Base-by-base conservation (phyloP, 805 yeast species). In the Yarrowia phangngaensis region DNA sequence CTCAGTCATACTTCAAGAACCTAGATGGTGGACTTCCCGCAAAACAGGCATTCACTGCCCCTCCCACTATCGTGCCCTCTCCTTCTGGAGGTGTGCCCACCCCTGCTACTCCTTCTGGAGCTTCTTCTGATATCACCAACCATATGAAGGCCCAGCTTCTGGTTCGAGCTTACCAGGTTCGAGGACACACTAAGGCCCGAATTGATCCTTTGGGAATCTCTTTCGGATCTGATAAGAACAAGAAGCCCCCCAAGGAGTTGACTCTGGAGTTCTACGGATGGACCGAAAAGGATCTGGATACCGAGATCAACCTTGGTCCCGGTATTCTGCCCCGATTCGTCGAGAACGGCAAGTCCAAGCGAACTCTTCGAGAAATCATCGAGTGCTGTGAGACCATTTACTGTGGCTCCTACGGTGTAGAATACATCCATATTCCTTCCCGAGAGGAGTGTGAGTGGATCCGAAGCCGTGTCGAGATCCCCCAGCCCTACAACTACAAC, bases 361-460 rank as follows among this genome's bases (percentile, higher is more conserved):
- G 87, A 78, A 77, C 83, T 47, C 73, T 92, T 59, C 78, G 77
- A 58, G 96, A 90, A 61, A 76, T 92, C 58, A 75, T 92, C 56
- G 75, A 70, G 45, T 70, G 78, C 54, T 82, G 95, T 68, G 95
- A 92, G 70, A 72, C 73, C 58, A 76, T 85, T 59, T 92, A 92
- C 74, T 88, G 96, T 71, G 75, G 84, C 30, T 70, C 84, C 29
- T 87, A 88, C 66, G 97, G 97, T 72, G 78, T 85, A 52, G 97
- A 92, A 73, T 92, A 88, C 71, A 82, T 92, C 60, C 99, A 92
- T 70, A 92, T 92, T 56, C 96, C 97, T 52, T 84, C 95, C 53
- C 83, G 94, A 67, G 84, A 78, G 62, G 85, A 86, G 70, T 92
- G 97, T 73, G 97, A 92, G 69, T 92, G 99, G 99, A 79, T 92